Conservation (phyloP, 495 filamentous ascomycete species). For the Chaetomium cochliodes region DNA sequence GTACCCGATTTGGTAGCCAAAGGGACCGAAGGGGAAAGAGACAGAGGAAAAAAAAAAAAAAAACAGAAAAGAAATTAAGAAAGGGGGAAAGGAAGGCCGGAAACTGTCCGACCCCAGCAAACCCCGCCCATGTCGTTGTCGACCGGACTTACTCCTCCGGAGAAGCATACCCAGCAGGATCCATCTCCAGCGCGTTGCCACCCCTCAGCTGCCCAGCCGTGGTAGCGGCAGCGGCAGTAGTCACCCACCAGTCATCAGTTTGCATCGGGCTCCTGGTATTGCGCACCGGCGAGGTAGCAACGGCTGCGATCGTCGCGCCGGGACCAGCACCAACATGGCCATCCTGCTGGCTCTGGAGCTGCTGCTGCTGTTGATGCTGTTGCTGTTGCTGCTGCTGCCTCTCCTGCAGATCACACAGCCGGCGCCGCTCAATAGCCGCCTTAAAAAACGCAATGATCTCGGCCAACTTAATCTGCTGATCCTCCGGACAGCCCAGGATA, state of each 20-base stretch:
- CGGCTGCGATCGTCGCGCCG: too few species aligned
- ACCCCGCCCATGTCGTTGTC: not conserved
- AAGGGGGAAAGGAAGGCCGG: not conserved
- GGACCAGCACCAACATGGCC: not conserved
- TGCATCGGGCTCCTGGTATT: constrained; percentile 9
- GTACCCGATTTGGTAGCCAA: not conserved
- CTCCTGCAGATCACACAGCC: not conserved
- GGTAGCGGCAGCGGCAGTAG: constrained; percentile 3
- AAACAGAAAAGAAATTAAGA: not conserved
- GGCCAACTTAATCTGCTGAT: constrained; percentile 37
- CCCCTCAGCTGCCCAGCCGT: not conserved
- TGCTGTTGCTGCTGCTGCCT: not conserved
- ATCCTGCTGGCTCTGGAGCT: too few species aligned
- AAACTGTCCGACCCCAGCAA: not conserved
- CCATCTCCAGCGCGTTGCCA: constrained; percentile 11
- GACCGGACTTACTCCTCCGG: not conserved
- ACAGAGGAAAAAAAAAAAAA: not conserved
- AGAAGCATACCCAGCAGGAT: constrained; percentile 14
- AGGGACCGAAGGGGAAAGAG: not conserved
- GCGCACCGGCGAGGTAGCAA: constrained; percentile 2
- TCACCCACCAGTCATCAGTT: constrained; percentile 5
- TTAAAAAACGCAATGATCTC: constrained; percentile 44
- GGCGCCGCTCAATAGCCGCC: constrained; percentile 37
- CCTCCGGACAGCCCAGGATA: constrained; percentile 36
- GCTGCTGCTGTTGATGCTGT: constrained; percentile 11